A percentile compares a stretch with the other conserved stretches of the same genome.
These are phyloP conservation scores for Claviceps quebecensis DNA, from an alignment of 2,329 filamentous ascomycete species.

Conservation along the genomic window DNA sequence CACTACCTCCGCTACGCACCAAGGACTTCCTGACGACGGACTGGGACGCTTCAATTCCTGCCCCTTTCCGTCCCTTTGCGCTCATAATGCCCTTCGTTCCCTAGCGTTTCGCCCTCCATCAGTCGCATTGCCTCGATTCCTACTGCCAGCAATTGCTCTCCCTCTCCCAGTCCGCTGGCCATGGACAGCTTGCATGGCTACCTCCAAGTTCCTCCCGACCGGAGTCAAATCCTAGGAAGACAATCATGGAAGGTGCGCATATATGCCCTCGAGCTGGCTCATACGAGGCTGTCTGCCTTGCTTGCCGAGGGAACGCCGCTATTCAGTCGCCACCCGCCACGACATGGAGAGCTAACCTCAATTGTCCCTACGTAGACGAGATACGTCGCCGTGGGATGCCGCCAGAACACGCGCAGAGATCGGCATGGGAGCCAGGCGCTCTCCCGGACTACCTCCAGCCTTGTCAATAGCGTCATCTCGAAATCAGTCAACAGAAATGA, in stretches of 20 bases:
- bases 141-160: not conserved
- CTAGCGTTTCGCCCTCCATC: not conserved
- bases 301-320: not conserved
- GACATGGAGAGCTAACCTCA: conserved; percentile 6
- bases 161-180: conserved; percentile 5
- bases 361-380: conserved; percentile 29
- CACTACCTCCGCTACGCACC: not conserved
- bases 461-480: conserved; percentile 22
- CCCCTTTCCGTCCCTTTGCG: not conserved
- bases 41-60: not conserved
- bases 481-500: conserved; percentile 20
- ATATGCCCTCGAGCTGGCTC: not conserved
- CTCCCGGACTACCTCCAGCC: conserved; percentile 26
- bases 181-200: conserved; percentile 31
- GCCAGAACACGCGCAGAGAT: conserved; percentile 19
- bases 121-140: not conserved
- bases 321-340: not conserved
- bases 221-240: conserved; percentile 35
- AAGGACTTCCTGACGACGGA: not conserved
- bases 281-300: not conserved
- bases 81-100: not conserved
- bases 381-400: conserved; percentile 41
- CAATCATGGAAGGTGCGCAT: conserved; percentile 37
- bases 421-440: conserved; percentile 22
- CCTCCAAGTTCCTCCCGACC: conserved; percentile 36